Conservation (phyloP, 106 monocot species). For the Dendrobium chrysotoxum region DNA sequence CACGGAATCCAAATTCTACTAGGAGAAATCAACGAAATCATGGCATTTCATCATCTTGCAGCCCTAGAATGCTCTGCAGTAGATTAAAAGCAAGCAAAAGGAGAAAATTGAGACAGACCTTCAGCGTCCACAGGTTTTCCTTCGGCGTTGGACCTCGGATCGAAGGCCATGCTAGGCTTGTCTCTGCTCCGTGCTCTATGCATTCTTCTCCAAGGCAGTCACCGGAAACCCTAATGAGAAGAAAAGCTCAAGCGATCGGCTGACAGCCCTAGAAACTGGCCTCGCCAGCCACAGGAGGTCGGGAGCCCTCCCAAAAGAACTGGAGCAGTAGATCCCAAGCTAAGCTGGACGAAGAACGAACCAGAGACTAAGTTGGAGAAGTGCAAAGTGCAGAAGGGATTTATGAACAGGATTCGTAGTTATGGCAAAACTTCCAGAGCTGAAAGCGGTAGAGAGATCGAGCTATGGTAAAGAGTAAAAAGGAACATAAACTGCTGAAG, state of each 20-base stretch:
- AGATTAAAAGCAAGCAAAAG: background rate
- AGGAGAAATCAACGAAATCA: background rate
- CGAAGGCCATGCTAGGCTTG: background rate
- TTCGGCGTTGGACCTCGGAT: background rate
- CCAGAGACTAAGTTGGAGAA: background rate
- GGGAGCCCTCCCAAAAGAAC: background rate
- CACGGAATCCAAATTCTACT: background rate
- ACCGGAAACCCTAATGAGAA: background rate
- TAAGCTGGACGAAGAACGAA: background rate
- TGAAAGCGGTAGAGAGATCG: background rate
- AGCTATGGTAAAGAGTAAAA: background rate
- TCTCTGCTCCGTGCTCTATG: constrained; percentile 2
- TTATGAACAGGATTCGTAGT: background rate
- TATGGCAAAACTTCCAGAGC: background rate
- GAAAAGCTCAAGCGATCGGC: background rate
- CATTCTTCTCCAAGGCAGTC: background rate
- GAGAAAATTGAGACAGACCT: background rate
- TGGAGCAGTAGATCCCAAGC: background rate
- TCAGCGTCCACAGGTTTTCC: background rate
- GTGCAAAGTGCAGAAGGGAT: background rate
- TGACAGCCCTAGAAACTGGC: no score
- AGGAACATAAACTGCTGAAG: background rate
- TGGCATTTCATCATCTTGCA: background rate
- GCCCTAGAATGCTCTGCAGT: background rate
- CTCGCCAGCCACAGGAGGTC: background rate